Base-by-base conservation (phyloP, 345 rosid species). In the Arabis hirsuta region DNA sequence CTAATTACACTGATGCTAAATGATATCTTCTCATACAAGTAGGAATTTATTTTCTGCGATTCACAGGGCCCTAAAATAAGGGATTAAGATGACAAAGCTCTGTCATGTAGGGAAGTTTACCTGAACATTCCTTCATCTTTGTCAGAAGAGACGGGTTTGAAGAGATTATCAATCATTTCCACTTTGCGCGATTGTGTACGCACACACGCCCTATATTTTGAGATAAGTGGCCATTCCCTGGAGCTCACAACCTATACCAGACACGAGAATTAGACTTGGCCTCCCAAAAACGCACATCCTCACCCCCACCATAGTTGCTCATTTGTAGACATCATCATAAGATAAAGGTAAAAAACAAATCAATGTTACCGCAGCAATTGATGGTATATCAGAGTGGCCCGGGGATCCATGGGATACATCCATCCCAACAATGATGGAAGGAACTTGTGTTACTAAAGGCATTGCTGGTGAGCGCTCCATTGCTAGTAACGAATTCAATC, bases 371-470 rank as follows among this genome's bases (percentile, higher is more conserved):
- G 97, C 97, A 67, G 99, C 97, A 79, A 94, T 79, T 6, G 97
- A 94, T 19, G 98, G 98, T 3, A 89, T 13, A 73, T 88, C 92
- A 13, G 95, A 82, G 62, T 80, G 88, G 48, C 97, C 97, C 41
- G 98, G 98, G 12, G 98, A 94, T 39, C 98, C 98, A 74, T 91
- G 98, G 0, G 97, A 89, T 3, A 95, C 99, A 79, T 95, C 99
- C 96, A 95, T 95, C 9, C 99, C 99, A 38, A 95, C 82, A 69
- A 95, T 91, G 38, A 95, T 76, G 2, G 99, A 87, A 4, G 99
- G 99, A 73, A 67, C 81, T 82, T 83, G 81, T 0, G 96, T 91
- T 38, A 91, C 83, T 19, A 81, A 8, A 6, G 99, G 91, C n/a
- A 91, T 82, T 13, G 87, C 78, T 31, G 78, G 96, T 29, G 88